These are phyloP conservation scores for Chalciporus sphaerocephalus DNA, from an alignment of 768 basidiomycete species.

Conservation along the genomic window DNA sequence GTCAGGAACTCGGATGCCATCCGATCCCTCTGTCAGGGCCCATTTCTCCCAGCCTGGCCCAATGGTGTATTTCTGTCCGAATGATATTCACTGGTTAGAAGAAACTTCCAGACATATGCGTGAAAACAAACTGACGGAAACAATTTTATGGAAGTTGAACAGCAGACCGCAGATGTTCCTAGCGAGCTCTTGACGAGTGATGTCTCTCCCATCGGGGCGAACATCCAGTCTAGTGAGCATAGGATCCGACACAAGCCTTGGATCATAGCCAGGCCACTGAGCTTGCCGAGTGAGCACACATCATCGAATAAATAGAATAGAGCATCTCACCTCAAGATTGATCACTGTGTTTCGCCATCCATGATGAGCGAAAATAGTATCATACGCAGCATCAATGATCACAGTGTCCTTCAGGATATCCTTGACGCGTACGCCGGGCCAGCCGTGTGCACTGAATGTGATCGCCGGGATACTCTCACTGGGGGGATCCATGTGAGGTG, in stretches of 20 bases:
- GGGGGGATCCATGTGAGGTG: conserved; percentile 6
- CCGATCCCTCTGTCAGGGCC: conserved; percentile 12
- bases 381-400: conserved; percentile 16
- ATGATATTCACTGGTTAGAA: not conserved
- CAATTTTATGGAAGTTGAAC: conserved; percentile 1
- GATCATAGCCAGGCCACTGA: conserved; percentile 25
- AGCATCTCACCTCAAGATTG: conserved; percentile 17
- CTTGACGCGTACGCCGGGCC: conserved; percentile 17
- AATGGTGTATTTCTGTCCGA: conserved; percentile 5
- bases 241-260: not conserved
- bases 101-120: not conserved
- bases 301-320: not conserved
- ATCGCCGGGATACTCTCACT: conserved; percentile 14
- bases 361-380: conserved; percentile 12
- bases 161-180: conserved; percentile 15
- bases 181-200: conserved; percentile 22
- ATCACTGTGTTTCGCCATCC: conserved; percentile 22
- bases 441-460: conserved; percentile 16
- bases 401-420: conserved; percentile 11
- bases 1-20: conserved; percentile 16
- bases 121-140: conserved; percentile 9
- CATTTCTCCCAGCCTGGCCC: conserved; percentile 18
- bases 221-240: conserved; percentile 16
- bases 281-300: not conserved
- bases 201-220: not conserved